Evolutionary conservation across 2,329 filamentous ascomycete genomes (phyloP).

Genomic region (Calonectria multiphialidica): DNA sequence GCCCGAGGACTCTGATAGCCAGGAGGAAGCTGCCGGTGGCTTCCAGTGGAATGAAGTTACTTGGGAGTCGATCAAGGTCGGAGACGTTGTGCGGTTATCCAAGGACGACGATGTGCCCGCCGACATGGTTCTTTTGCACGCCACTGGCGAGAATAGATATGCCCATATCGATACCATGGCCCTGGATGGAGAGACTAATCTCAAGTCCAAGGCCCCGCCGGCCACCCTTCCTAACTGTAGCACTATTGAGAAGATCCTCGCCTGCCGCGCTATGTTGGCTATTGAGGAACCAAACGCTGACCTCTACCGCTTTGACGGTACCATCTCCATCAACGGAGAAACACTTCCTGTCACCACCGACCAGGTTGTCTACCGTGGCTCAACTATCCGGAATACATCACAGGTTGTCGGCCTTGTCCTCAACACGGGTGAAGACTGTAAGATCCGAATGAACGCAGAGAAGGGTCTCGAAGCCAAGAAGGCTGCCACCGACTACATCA

Average conservation of each 20-base stretch:
- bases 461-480: conserved; percentile 89
- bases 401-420: conserved; percentile 82
- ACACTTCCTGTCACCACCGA: conserved; percentile 80
- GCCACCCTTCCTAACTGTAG: conserved; percentile 70
- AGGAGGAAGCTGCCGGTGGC: neutral
- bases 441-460: conserved; percentile 93
- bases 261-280: conserved; percentile 72
- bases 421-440: conserved; percentile 92
- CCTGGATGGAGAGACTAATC: conserved; percentile 84
- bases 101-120: conserved; percentile 87
- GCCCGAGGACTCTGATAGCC: conserved; percentile 58
- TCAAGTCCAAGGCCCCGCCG: conserved; percentile 81
- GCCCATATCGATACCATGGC: conserved; percentile 91
- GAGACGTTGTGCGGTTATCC: conserved; percentile 60
- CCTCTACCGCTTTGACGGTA: conserved; percentile 82
- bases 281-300: conserved; percentile 84
- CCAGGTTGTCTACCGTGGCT: conserved; percentile 89
- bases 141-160: conserved; percentile 80
- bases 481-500: conserved; percentile 79
- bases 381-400: conserved; percentile 84
- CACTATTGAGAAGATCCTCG: conserved; percentile 65
- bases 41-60: conserved; percentile 63
- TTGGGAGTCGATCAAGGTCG: conserved; percentile 63
- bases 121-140: conserved; percentile 83
- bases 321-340: conserved; percentile 68